phyloP scores from a whole-genome alignment of 2,329 filamentous ascomycete genomes.

The Fusarium dlaminii region DNA sequence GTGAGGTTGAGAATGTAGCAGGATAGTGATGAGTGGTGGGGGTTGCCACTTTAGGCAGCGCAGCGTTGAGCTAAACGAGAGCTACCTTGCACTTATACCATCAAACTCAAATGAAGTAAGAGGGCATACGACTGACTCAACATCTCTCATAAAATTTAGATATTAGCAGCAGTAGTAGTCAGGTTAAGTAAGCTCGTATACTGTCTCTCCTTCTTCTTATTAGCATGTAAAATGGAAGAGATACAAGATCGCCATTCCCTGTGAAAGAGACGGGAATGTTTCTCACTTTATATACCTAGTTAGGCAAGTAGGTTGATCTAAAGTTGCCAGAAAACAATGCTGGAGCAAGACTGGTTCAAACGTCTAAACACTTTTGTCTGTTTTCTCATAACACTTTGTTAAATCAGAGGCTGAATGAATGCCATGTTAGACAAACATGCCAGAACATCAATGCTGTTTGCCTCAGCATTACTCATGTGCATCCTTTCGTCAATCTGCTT shows the following conservation, averaged over 20 bases:
- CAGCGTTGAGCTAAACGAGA: conserved; percentile 1
- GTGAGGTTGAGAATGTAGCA: neutral
- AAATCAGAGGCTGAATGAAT: neutral
- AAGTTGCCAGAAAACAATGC: neutral
- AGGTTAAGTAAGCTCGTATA: neutral
- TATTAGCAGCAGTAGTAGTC: neutral
- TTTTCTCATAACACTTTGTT: neutral
- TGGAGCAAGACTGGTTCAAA: neutral
- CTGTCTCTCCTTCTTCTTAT: neutral
- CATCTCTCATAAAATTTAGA: neutral
- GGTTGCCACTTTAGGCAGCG: conserved; percentile 10
- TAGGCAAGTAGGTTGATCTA: neutral
- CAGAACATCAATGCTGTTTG: neutral
- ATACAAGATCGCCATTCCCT: neutral
- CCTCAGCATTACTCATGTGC: neutral
- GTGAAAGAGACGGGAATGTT: neutral
- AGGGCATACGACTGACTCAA: neutral
- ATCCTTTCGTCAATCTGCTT: neutral
- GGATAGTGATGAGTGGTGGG: conserved; percentile 11
- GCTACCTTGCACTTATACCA: neutral
- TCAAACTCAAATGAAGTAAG: neutral
- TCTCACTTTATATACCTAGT: neutral
- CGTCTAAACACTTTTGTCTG: neutral
- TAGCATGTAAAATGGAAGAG: neutral
- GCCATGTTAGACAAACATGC: neutral